phyloP scores from a whole-genome alignment of 1,284 basidiomycete species.

The Anthracocystis walkeri region DNA sequence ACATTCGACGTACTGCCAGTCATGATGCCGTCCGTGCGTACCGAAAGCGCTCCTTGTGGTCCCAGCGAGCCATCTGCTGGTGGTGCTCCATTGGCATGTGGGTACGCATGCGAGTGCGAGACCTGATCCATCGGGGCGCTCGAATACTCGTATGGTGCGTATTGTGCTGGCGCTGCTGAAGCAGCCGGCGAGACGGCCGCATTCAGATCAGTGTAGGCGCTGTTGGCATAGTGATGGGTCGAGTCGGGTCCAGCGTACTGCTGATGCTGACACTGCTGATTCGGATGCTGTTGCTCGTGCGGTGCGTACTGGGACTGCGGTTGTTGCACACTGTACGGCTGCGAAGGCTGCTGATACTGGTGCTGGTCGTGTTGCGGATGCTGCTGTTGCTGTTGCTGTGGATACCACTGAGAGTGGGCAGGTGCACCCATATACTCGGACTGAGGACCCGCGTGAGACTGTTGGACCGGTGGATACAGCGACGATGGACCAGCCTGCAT shows the following conservation, averaged over 20 bases:
- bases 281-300: not conserved
- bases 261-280: conserved; percentile 19
- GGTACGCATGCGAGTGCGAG: conserved; percentile 1
- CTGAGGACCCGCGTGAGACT: conserved; percentile 1
- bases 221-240: conserved; percentile 13
- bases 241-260: conserved; percentile 1
- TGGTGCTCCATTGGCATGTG: conserved; percentile 13
- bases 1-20: conserved; percentile 8
- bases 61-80: not conserved
- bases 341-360: conserved; percentile 9
- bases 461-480: conserved; percentile 23
- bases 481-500: conserved; percentile 20
- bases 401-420: conserved; percentile 18
- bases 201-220: conserved; percentile 18
- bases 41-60: conserved; percentile 24
- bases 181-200: conserved; percentile 10
- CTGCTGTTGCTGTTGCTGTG: conserved; percentile 20
- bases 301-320: conserved; percentile 9
- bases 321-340: not conserved
- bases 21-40: conserved; percentile 32
- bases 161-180: conserved; percentile 9
- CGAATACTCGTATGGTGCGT: conserved; percentile 20
- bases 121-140: conserved; percentile 5
- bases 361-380: conserved; percentile 17
- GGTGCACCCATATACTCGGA: conserved; percentile 12